These are phyloP conservation scores for Prinsepia uniflora DNA, from an alignment of 306 rosid species.

Conservation along the genomic window DNA sequence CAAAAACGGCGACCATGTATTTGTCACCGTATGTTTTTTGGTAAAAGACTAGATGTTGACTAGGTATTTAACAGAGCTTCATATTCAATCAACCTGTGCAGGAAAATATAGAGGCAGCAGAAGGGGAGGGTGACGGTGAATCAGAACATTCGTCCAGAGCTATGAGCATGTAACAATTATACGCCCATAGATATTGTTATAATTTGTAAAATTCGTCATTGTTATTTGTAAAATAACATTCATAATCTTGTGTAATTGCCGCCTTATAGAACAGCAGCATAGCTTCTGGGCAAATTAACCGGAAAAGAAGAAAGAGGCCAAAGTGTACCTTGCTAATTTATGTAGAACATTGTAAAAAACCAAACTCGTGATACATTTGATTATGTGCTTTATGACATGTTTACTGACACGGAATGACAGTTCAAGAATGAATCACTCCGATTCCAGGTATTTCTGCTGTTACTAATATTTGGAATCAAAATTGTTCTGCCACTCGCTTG, in stretches of 20 bases:
- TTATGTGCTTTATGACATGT: too few relatives aligned
- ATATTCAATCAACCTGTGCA: conserved; percentile 24
- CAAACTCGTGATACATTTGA: conserved; percentile 10
- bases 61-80: too few relatives aligned
- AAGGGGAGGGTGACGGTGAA: conserved; percentile 67
- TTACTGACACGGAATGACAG: too few relatives aligned
- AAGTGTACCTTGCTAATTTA: conserved; percentile 35
- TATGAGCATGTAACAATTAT: conserved; percentile 62
- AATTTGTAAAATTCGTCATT: conserved; percentile 29
- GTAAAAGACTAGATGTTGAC: too few relatives aligned
- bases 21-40: too few relatives aligned
- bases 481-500: too few relatives aligned
- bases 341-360: conserved; percentile 35
- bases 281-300: conserved; percentile 38
- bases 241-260: conserved; percentile 45
- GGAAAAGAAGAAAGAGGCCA: conserved; percentile 32
- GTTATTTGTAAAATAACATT: conserved; percentile 48
- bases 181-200: conserved; percentile 22
- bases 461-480: too few relatives aligned
- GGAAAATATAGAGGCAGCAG: conserved; percentile 45
- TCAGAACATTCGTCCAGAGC: conserved; percentile 77
- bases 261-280: conserved; percentile 43
- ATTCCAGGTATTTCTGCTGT: too few relatives aligned
- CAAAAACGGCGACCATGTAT: too few relatives aligned
- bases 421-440: too few relatives aligned